Evolutionary conservation across 2,329 filamentous ascomycete genomes (phyloP), one percentile per base, ranked within the genome.

Genomic region (Boeremia exigua): DNA sequence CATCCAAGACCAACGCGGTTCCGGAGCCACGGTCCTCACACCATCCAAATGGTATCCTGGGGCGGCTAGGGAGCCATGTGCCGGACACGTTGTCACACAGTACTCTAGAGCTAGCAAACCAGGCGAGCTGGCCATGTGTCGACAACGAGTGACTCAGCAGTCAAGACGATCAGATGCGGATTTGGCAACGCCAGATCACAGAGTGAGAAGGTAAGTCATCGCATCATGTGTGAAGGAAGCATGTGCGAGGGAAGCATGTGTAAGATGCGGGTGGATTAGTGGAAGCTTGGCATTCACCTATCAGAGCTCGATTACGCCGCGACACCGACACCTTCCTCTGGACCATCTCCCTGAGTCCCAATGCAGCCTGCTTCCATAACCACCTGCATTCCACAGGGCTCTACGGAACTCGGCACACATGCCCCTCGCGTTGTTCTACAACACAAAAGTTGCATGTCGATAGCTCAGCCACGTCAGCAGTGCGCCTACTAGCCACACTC

Each of bases 21-120:
- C 53, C 53, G 37, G 14, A 6, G 10, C 47, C 37, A 23, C 11
- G 53, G 53, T 56, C 37, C 19, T 29, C 53, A 51, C 53, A 56
- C 53, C 53, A 30, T 51, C 42, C 30, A 7, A 34, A 15, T 30
- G 7, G 28, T 19, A 11, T 28, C n/a, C 17, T 2, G 23, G 25
- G 23, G n/a, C 32, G 12, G 14, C 36, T 14, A 15, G 49, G 23
- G 14, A 14, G 29, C 47, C 47, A 51, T 51, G 53, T 51, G 47
- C 17, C 27, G 36, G 47, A 51, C 53, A 56, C 53, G 53, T 48
- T 50, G 46, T 54, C 39, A 39, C 15, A 37, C 50, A 19, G 32
- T 29, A n/a, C 36, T 40, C 17, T 33, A 25, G 32, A 37, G 28
- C 28, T 12, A 39, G 33, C 33, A 7, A 43, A 32, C 27, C 27